phyloP scores from a whole-genome alignment of 2,329 filamentous ascomycete species.

The Penicillium janthinellum region DNA sequence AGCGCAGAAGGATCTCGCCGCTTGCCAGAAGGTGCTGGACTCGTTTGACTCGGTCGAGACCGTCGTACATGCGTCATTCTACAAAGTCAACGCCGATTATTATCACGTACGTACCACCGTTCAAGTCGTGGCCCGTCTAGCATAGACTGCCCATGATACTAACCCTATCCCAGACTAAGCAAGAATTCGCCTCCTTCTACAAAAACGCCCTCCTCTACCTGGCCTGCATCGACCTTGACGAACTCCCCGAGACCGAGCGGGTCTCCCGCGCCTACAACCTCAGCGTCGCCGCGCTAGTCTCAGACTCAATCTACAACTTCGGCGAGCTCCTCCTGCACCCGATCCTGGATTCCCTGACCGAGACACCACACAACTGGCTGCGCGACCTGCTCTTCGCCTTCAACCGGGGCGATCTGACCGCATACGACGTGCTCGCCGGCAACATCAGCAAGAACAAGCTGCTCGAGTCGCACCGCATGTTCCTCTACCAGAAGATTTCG shows the following conservation, averaged over 20 bases:
- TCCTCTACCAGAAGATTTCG: conserved; percentile 96
- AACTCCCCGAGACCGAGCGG: conserved; percentile 73
- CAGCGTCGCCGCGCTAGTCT: conserved; percentile 87
- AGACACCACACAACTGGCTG: conserved; percentile 80
- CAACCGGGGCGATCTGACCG: conserved; percentile 88
- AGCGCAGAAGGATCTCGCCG: conserved; percentile 82
- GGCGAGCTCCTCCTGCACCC: conserved; percentile 97
- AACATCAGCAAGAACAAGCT: conserved; percentile 80
- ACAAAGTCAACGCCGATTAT: conserved; percentile 91
- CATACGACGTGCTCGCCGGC: conserved; percentile 79
- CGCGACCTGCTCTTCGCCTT: conserved; percentile 96
- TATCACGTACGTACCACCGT: conserved; percentile 67
- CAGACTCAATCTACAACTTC: conserved; percentile 97
- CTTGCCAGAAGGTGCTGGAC: conserved; percentile 84
- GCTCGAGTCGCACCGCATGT: conserved; percentile 75
- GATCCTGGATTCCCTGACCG: conserved; percentile 81
- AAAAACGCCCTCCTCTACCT: conserved; percentile 97
- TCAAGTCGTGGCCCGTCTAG: not conserved
- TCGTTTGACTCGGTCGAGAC: conserved; percentile 93
- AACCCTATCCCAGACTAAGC: conserved; percentile 60
- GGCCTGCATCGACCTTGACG: conserved; percentile 84
- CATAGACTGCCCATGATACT: not conserved
- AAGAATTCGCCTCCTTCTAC: conserved; percentile 96
- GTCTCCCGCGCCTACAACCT: conserved; percentile 87
- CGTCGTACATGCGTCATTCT: conserved; percentile 93